Evolutionary conservation across 352 stramenopile genomes (phyloP), one percentile per base, ranked within the genome.

Genomic region (Phytophthora palmivora): DNA sequence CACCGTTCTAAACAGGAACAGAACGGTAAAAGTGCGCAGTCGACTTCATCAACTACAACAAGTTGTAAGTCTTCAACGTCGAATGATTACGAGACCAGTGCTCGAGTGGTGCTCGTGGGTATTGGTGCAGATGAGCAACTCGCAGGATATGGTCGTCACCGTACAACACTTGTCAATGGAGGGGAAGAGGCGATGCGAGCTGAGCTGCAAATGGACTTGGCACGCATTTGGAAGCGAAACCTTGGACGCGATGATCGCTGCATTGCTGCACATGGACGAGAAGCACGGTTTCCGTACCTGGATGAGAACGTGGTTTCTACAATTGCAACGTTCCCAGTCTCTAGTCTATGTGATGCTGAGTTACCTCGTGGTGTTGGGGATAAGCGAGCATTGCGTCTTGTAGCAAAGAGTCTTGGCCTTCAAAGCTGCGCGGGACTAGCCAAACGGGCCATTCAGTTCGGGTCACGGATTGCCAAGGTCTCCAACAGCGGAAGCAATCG

Each of bases 51-150:
- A 16, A 32, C 5, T 14, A 24, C 0, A 49, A 6, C 24, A 28
- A 28, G 3, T 28, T 28, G 24, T 28, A 28, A 28, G 24, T 28
- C 26, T 30, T 55, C 67, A 21, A 11, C 33, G n/a, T 16, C 33
- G 4, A 26, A 10, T 38, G n/a, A 32, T 8, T 88, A 88, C 54
- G 68, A 62, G 15, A 90, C 82, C 4, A 51, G 21, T 26, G 81
- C 77, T 3, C 70, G 82, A 15, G 85, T 98, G 8, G 61, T 99
- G 39, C 67, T 98, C 12, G 87, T 95, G 30, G 95, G 95, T 7
- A 95, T 98, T 58, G 97, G 97, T 14, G 97, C 97, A 2, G 96
- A 99, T 67, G 97, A 99, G 67, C 93, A 98, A 73, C 81, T 99
- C 18, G 96, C 79, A 42, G 97, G 84, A 2, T 99, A 99, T 73